These are phyloP conservation scores for Paraleonurus japonicus DNA, from an alignment of 257 asterid genomes.

Conservation along the genomic window DNA sequence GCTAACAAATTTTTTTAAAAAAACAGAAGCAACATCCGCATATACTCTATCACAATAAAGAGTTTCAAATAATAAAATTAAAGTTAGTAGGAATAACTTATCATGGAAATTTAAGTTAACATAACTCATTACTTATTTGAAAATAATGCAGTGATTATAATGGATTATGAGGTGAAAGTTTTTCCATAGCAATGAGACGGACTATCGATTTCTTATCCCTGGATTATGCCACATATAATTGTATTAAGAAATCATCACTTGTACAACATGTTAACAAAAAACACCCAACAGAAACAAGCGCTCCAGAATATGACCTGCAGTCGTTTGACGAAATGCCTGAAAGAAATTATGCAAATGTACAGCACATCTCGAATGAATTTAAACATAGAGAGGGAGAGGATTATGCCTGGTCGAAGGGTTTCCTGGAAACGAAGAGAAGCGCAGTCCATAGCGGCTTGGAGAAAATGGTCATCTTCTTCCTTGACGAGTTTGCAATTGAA, in stretches of 20 bases:
- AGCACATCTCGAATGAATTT: not conserved
- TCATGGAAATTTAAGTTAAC: not conserved
- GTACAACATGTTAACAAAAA: not conserved
- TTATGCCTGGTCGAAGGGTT: conserved; percentile 63
- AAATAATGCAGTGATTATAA: not conserved
- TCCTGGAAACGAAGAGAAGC: conserved; percentile 68
- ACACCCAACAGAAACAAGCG: not conserved
- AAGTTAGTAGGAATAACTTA: not conserved
- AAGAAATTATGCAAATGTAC: not conserved
- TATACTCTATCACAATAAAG: not conserved
- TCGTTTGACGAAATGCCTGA: conserved; percentile 31
- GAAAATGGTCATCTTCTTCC: conserved; percentile 22
- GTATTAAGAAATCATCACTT: not conserved
- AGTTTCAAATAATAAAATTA: not conserved
- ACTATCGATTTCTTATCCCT: not conserved
- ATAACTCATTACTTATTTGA: not conserved
- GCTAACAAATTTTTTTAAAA: not conserved
- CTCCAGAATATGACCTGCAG: not conserved
- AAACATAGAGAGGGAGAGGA: not conserved
- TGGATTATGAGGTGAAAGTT: not conserved
- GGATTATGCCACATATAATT: not conserved
- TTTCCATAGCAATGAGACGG: not conserved
- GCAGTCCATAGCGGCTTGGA: conserved; percentile 46
- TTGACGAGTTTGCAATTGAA: conserved; percentile 29
- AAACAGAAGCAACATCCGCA: not conserved